These are phyloP conservation scores for Syzygium jambos DNA, from an alignment of 345 rosid species.

Conservation along the genomic window DNA sequence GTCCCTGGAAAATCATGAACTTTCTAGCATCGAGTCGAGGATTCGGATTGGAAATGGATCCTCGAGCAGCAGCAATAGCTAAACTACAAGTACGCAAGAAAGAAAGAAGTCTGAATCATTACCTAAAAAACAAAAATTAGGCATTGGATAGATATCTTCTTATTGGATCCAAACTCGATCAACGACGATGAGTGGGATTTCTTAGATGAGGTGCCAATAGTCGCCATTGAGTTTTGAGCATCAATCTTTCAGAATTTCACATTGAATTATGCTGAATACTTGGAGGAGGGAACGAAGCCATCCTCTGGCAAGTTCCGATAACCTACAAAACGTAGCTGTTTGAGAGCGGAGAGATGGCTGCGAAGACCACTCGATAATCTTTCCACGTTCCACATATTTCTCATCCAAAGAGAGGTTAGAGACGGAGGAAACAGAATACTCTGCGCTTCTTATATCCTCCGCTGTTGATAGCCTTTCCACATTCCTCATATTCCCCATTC, in stretches of 20 bases:
- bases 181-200: background rate
- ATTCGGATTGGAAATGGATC: background rate
- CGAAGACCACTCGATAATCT: background rate
- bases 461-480: background rate
- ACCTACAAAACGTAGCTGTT: background rate
- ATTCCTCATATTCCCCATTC: background rate
- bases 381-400: background rate
- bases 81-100: background rate
- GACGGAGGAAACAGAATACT: no score
- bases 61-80: background rate
- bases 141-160: background rate
- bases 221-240: background rate
- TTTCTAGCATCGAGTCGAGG: background rate
- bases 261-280: background rate
- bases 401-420: no score
- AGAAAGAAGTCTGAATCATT: background rate
- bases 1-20: no score
- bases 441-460: background rate
- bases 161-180: background rate
- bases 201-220: background rate
- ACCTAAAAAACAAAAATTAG: background rate
- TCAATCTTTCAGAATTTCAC: background rate
- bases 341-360: background rate
- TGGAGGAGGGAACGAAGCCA: background rate
- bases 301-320: background rate